These are phyloP conservation scores for Dalbergia cultrata DNA, from an alignment of 306 rosid genomes.

Conservation along the genomic window DNA sequence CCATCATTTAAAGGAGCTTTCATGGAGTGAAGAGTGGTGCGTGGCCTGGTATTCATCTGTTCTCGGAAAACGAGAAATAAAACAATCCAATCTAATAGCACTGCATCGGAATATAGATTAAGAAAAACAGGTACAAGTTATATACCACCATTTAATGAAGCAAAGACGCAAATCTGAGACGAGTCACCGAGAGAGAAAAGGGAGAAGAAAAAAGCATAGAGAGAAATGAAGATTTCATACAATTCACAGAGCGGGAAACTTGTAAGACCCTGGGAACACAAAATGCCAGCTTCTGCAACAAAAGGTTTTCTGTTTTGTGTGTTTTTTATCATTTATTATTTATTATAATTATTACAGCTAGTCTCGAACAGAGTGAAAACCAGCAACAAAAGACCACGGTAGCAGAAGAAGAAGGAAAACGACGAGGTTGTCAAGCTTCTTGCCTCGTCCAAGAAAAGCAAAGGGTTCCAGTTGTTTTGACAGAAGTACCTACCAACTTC, in stretches of 20 bases:
- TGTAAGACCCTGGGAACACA: slow-evolving; percentile 53
- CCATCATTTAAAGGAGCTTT: slow-evolving; percentile 68
- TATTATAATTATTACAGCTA: not conserved
- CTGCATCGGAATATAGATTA: slow-evolving; percentile 26
- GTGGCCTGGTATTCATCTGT: slow-evolving; percentile 77
- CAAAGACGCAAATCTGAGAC: slow-evolving; percentile 37
- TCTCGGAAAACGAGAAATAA: slow-evolving; percentile 58
- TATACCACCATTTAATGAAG: slow-evolving; percentile 16
- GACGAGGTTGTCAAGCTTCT: slow-evolving; percentile 74
- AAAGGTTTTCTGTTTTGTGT: slow-evolving; percentile 34
- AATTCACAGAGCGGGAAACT: slow-evolving; percentile 78
- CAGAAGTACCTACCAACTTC: slow-evolving; percentile 29
- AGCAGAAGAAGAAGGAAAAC: slow-evolving; percentile 70
- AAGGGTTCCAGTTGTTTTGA: slow-evolving; percentile 44
- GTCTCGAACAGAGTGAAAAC: slow-evolving; percentile 73
- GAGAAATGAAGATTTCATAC: slow-evolving; percentile 43
- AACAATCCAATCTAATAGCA: slow-evolving; percentile 43
- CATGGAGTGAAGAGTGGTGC: slow-evolving; percentile 68
- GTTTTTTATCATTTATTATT: not conserved
- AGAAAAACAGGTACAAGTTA: slow-evolving; percentile 36
- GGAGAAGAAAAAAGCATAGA: not conserved
- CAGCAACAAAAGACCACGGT: slow-evolving; percentile 51
- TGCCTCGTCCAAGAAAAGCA: slow-evolving; percentile 57
- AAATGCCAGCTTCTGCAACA: slow-evolving; percentile 50
- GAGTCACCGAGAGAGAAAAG: slow-evolving; percentile 6